These are phyloP conservation scores for Aureobasidium subglaciale DNA, from an alignment of 2,329 filamentous ascomycete genomes.

Conservation along the genomic window DNA sequence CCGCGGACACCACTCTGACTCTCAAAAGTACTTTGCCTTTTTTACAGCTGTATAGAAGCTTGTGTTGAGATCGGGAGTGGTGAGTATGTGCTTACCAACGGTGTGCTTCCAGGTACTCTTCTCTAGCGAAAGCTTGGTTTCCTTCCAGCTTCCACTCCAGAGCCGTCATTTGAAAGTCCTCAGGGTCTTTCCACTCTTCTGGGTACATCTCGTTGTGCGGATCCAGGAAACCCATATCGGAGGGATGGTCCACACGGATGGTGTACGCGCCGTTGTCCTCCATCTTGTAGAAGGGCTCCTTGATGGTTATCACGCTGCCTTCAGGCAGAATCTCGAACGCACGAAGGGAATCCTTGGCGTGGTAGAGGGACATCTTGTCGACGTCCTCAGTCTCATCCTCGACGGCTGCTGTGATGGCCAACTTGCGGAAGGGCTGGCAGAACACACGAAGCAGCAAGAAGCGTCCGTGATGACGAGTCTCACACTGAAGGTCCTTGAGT, in stretches of 20 bases:
- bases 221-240: conserved; percentile 21
- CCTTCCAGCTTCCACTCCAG: conserved; percentile 19
- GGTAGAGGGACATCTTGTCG: conserved; percentile 23
- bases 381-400: conserved; percentile 32
- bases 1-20: not conserved
- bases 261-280: conserved; percentile 7
- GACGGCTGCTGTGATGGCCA: conserved; percentile 22
- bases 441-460: conserved; percentile 20
- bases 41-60: not conserved
- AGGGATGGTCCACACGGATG: conserved; percentile 25
- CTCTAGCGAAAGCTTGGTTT: conserved; percentile 18
- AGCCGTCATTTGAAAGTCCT: conserved; percentile 4
- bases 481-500: conserved; percentile 20
- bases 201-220: conserved; percentile 3
- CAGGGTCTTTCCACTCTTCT: conserved; percentile 9
- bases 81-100: not conserved
- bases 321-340: conserved; percentile 15
- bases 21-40: not conserved
- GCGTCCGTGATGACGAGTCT: conserved; percentile 20
- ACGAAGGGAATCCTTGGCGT: conserved; percentile 11
- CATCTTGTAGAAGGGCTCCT: conserved; percentile 22
- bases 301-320: conserved; percentile 21
- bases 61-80: not conserved
- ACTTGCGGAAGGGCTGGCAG: conserved; percentile 14
- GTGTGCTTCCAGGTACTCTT: conserved; percentile 18